Evolutionary conservation across 2,329 filamentous ascomycete genomes (phyloP).

Genomic region (Monilinia fructicola): DNA sequence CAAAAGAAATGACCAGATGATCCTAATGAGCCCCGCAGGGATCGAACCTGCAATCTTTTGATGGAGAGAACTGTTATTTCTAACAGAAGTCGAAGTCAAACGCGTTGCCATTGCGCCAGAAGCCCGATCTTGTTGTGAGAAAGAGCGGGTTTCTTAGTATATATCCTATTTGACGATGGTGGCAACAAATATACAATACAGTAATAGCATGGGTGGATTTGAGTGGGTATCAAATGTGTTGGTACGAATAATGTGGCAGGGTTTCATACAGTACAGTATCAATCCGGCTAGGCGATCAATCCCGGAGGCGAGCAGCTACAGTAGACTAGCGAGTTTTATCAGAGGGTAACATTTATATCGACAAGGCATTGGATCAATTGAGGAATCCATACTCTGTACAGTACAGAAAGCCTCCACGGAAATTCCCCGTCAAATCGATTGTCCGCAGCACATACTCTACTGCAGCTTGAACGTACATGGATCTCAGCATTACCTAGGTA

Average conservation of each 20-base stretch:
- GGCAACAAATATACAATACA: too few species aligned
- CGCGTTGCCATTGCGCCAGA: slow-evolving; percentile 21
- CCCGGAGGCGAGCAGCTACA: background rate
- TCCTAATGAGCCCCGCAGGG: background rate
- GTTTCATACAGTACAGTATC: background rate
- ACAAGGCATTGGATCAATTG: background rate
- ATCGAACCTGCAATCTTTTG: slow-evolving; percentile 21
- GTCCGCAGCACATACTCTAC: background rate
- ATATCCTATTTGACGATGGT: background rate
- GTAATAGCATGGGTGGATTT: too few species aligned
- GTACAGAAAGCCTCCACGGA: background rate
- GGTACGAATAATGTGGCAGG: background rate
- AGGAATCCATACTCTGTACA: background rate
- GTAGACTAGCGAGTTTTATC: background rate
- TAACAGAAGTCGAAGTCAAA: slow-evolving; percentile 21
- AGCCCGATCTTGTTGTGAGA: background rate
- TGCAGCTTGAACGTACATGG: background rate
- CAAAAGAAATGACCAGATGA: background rate
- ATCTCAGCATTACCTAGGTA: background rate
- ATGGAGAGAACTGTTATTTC: background rate
- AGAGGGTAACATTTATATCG: background rate
- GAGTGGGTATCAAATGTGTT: background rate
- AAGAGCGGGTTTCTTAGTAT: accelerated
- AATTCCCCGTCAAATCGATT: background rate
- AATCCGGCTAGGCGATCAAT: background rate